Evolutionary conservation across 306 rosid species (phyloP), one percentile per base, ranked within the genome.

Genomic region (Malus orientalis): DNA sequence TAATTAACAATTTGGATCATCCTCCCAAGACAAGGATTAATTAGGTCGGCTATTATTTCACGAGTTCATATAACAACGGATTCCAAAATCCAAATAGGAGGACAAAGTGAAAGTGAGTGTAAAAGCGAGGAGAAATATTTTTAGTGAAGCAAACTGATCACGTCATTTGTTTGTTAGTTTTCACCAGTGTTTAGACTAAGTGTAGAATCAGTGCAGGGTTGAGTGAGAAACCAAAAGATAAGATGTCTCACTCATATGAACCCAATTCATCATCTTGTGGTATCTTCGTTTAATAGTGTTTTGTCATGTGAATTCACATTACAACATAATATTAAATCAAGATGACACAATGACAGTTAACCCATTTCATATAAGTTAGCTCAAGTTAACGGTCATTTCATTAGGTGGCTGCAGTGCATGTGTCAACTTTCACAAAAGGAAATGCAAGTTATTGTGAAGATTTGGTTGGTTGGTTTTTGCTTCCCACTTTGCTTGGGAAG

Each of bases 401-500:
- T 77, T 55, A 80, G 64, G 20, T 51, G 18, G 55, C 20, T 16
- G 20, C 20, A 15, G 55, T 16, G 55, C 55, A 51, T 5, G 20
- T 51, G 18, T 16, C 55, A 51, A 51, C 60, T 74, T 6, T 68
- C 55, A 54, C 77, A 78, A 73, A 82, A 67, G 51, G 69, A 38
- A 38, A 67, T 59, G 71, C 32, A 27, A 38, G 64, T 15, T 1
- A 2, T 3, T 11, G 9, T 27, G 51, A 10, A 42, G 44, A 33
- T 76, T 33, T 22, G 40, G 60, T 30, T 81, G 65, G 74, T 73
- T 78, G 69, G 77, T 33, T 73, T 57, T 45, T 66, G 25, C 58
- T 30, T 58, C 69, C 61, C 74, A 74, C 67, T 80, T 81, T 83
- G 79, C 79, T 87, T 75, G 91, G 89, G 88, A 88, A 33, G 45